Percentiles rank a stretch among this genome's conserved stretches.
Conservation (phyloP, 2,329 filamentous ascomycete species). For the Microdochium paspali region DNA sequence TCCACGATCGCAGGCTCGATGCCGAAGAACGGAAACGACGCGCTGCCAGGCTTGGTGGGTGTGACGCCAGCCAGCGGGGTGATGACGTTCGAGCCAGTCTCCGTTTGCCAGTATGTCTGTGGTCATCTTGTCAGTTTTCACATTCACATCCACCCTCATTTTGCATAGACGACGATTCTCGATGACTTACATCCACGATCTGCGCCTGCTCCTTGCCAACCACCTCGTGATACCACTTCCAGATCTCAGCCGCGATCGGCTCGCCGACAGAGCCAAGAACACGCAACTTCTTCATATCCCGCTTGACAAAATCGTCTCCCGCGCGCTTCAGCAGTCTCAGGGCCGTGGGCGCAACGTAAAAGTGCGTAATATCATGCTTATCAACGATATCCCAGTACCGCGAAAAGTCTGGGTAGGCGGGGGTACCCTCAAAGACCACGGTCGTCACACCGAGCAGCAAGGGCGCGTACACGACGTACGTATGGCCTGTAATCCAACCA, state of each 20-base stretch:
- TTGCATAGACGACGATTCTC: too few relatives aligned
- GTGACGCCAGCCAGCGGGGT: conserved; percentile 87
- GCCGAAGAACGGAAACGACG: conserved; percentile 94
- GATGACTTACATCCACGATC: conserved; percentile 82
- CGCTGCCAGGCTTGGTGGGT: conserved; percentile 92
- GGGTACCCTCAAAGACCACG: conserved; percentile 95
- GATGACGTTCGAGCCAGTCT: conserved; percentile 95
- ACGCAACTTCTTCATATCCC: conserved; percentile 79
- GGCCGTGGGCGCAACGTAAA: conserved; percentile 95
- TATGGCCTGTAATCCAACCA: conserved; percentile 98
- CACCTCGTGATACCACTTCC: conserved; percentile 98
- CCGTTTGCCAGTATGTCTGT: conserved; percentile 99
- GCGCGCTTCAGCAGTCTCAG: conserved; percentile 90
- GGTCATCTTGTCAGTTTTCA: conserved; percentile 8
- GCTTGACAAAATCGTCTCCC: conserved; percentile 84
- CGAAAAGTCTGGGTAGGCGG: conserved; percentile 94
- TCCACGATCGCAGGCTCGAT: conserved; percentile 97
- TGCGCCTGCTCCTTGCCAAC: conserved; percentile 92
- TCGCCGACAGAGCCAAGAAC: conserved; percentile 93
- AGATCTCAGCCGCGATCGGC: conserved; percentile 94
- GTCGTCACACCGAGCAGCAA: conserved; percentile 87
- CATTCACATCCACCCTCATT: too few relatives aligned
- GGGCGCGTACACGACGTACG: conserved; percentile 95
- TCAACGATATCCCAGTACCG: conserved; percentile 98
- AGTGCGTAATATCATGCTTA: conserved; percentile 90